A percentile compares a stretch with the other conserved stretches of the same genome.
phyloP scores from a whole-genome alignment of 306 rosid genomes.

The Myrica gale region DNA sequence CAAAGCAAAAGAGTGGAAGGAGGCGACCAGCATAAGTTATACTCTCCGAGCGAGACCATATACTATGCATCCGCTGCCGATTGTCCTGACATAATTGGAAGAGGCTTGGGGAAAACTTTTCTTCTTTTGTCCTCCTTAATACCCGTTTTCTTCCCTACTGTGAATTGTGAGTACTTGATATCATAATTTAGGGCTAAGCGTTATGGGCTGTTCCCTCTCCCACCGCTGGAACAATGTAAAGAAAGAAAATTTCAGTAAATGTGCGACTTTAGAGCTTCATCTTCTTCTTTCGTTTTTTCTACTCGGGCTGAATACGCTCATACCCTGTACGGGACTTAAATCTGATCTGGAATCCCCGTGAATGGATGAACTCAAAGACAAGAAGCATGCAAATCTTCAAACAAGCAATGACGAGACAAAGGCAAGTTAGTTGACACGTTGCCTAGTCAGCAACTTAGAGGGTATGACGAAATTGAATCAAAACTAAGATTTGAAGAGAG shows the following conservation, averaged over 20 bases:
- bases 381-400: too few species aligned
- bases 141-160: neutral
- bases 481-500: too few species aligned
- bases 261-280: neutral
- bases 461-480: too few species aligned
- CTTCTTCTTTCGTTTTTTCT: neutral
- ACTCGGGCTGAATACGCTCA: neutral
- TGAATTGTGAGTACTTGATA: neutral
- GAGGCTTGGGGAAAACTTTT: neutral
- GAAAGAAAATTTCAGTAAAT: neutral
- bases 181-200: neutral
- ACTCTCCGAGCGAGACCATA: neutral
- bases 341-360: neutral
- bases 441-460: too few species aligned
- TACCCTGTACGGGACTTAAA: neutral
- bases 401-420: too few species aligned
- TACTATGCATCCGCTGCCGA: too few species aligned
- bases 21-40: too few species aligned
- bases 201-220: neutral
- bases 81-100: neutral
- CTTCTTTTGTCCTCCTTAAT: neutral
- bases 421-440: too few species aligned
- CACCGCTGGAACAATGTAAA: neutral
- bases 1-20: too few species aligned
- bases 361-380: neutral